Base-by-base conservation (phyloP, 139 green algal species). In the Pseudopediastrum boryanum region DNA sequence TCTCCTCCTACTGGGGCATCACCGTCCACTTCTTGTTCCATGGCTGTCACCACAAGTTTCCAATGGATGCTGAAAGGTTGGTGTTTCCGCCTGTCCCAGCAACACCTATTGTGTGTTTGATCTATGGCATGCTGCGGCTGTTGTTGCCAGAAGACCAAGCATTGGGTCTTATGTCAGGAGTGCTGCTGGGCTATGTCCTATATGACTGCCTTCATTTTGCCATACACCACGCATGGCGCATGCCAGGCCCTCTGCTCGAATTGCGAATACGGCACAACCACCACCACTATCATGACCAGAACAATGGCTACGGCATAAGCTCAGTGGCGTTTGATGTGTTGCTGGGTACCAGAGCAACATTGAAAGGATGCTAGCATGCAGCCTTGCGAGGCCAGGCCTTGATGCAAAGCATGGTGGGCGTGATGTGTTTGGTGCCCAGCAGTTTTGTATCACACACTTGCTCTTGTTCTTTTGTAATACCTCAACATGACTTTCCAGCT, bases 11-110 rank as follows among this genome's bases (percentile, higher is more conserved):
- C 39, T 84, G 80, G 67, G 82, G 71, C 72, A 97, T 97, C 81
- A 93, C 89, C 1, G 54, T 96, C 0, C 96, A 99, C 79, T 99
- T 98, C 74, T 75, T 97, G 0, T 92, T 99, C 52, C 96, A 99
- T 58, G 96, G 96, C 39, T 96, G 89, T 80, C 96, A 99, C 79
- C 96, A 99, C 90, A 98, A 98, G 87, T 97, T 88, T 72, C 96
- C 96, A 4, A 85, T 88, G 64, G 96, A 99, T 77, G 61, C 65
- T n/a, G 58, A 90, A 38, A 83, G 96, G 2, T 87, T 98, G 4
- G 96, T 99, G 0, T 98, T 99, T 66, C 96, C 96, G n/a, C 95
- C 94, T 2, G 54, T 94, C 9, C 89, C 93, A 0, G 90, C 90
- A 4, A 86, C 81, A 2, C 38, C 84, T 3, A 81, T 95, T 3